Evolutionary conservation across 2,329 filamentous ascomycete species (phyloP).

Genomic region (Diaporthe destruens): DNA sequence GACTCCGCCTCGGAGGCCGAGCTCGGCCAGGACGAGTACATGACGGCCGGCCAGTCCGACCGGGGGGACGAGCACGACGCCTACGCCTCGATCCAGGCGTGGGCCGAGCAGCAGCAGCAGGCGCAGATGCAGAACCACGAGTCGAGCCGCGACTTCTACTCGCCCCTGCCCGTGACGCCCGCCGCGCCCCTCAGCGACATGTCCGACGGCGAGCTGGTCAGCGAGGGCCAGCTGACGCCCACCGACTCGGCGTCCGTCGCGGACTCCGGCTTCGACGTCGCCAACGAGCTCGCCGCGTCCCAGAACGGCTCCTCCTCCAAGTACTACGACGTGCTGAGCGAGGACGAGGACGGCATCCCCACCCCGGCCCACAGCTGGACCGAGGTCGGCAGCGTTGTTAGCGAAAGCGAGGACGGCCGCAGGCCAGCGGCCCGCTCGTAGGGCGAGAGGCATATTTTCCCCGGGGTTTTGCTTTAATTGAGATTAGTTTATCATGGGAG

Average conservation of each 20-base stretch:
- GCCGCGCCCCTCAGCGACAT: conserved; percentile 64
- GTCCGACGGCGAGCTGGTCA: conserved; percentile 55
- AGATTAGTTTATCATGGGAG: neutral
- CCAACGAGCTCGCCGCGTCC: conserved; percentile 55
- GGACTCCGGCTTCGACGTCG: conserved; percentile 64
- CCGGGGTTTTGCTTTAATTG: conserved; percentile 19
- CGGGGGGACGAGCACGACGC: conserved; percentile 53
- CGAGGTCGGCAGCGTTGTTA: conserved; percentile 73
- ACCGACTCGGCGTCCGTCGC: conserved; percentile 69
- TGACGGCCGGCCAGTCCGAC: conserved; percentile 61
- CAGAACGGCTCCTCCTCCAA: conserved; percentile 54
- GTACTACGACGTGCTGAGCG: conserved; percentile 69
- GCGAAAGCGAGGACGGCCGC: conserved; percentile 62
- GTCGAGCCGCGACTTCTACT: conserved; percentile 66
- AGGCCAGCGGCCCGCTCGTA: conserved; percentile 51
- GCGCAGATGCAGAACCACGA: conserved; percentile 36
- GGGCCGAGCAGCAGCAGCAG: conserved; percentile 65
- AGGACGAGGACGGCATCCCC: conserved; percentile 67
- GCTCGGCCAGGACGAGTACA: conserved; percentile 61
- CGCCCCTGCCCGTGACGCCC: conserved; percentile 68
- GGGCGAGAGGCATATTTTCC: conserved; percentile 16
- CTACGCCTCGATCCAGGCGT: conserved; percentile 74
- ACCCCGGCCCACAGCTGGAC: conserved; percentile 73
- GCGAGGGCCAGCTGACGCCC: conserved; percentile 68
- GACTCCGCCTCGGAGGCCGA: conserved; percentile 53